phyloP scores from a whole-genome alignment of 495 filamentous ascomycete species.

The Filosporella fistucella region DNA sequence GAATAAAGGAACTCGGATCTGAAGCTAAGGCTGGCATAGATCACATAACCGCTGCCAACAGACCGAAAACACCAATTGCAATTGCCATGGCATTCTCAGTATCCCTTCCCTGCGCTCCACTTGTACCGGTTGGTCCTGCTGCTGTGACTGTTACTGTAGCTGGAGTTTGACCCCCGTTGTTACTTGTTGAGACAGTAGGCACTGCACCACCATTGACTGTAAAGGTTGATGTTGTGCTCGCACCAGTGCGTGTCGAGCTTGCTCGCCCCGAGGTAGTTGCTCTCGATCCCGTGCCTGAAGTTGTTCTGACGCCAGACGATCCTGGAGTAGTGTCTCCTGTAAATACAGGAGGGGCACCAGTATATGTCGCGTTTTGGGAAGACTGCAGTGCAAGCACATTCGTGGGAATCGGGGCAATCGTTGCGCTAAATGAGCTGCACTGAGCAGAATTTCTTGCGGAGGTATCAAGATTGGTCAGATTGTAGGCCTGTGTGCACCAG shows the following conservation, averaged over 20 bases:
- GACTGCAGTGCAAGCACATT: neutral
- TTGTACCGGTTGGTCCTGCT: too few species aligned
- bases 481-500: slow-evolving; percentile 4
- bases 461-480: neutral
- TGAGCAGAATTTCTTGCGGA: neutral
- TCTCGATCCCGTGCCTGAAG: neutral
- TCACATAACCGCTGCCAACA: too few species aligned
- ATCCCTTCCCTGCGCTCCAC: too few species aligned
- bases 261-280: neutral
- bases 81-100: too few species aligned
- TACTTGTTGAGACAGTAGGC: too few species aligned
- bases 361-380: slow-evolving; percentile 1
- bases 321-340: neutral
- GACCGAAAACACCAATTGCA: too few species aligned
- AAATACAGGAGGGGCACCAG: neutral
- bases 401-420: slow-evolving; percentile 8
- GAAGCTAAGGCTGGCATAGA: too few species aligned
- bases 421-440: slow-evolving; percentile 1
- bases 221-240: neutral
- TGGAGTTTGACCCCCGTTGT: too few species aligned
- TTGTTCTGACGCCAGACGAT: neutral
- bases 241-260: neutral
- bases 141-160: too few species aligned
- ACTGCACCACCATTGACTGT: neutral
- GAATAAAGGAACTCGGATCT: too few species aligned